These are phyloP conservation scores for Entophlyctis helioformis DNA, from an alignment of 192 early-diverging fungal genomes.

Conservation along the genomic window DNA sequence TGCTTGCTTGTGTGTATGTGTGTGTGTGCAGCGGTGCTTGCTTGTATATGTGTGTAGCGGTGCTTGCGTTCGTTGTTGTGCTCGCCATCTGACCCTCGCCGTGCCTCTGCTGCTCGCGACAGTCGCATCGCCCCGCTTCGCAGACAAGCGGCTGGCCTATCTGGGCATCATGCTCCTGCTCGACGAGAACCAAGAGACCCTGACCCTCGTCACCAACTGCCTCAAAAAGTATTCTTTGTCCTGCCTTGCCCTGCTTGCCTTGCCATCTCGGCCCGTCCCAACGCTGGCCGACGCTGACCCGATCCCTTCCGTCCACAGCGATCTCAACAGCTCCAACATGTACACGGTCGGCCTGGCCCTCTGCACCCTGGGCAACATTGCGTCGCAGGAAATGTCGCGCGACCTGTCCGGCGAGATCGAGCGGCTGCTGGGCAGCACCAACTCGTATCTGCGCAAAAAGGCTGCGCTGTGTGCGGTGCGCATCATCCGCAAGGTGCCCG, in stretches of 20 bases:
- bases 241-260: background rate
- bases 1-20: background rate
- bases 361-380: constrained; percentile 92
- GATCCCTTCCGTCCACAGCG: constrained; percentile 36
- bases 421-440: constrained; percentile 76
- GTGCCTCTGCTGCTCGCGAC: too few relatives aligned
- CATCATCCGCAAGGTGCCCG: constrained; percentile 85
- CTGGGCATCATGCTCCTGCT: constrained; percentile 94
- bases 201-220: constrained; percentile 96
- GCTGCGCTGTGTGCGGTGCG: constrained; percentile 88
- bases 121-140: constrained; percentile 84
- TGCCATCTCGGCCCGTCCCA: background rate
- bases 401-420: constrained; percentile 92
- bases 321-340: constrained; percentile 92
- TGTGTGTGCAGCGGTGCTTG: background rate
- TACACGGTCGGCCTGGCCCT: constrained; percentile 95
- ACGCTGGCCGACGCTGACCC: background rate
- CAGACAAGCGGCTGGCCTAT: constrained; percentile 97
- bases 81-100: too few relatives aligned
- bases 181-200: constrained; percentile 94
- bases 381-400: constrained; percentile 89
- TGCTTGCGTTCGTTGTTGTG: too few relatives aligned
- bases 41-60: background rate
- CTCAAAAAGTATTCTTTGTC: constrained; percentile 72
- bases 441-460: constrained; percentile 90